phyloP scores from a whole-genome alignment of 163 green algal genomes.

The Chlamydomonas reinhardtii region DNA sequence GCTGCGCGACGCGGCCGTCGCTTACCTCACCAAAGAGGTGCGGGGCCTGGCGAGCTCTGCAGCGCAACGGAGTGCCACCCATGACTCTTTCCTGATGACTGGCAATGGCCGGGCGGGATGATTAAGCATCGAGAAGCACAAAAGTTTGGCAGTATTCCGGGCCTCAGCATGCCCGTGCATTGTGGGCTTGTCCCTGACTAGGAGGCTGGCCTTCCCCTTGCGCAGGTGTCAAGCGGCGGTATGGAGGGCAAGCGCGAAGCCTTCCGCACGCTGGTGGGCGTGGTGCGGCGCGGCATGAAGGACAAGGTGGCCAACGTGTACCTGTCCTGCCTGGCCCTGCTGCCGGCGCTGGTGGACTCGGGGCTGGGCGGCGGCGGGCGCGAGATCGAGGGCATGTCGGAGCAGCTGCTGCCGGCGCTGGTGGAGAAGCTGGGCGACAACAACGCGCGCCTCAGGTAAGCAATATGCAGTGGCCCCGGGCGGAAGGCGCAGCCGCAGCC shows the following conservation, averaged over 20 bases:
- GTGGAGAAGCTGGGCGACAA: conserved; percentile 81
- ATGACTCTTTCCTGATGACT: too few relatives aligned
- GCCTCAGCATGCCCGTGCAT: too few relatives aligned
- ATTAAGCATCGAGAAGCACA: too few relatives aligned
- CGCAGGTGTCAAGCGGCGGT: conserved; percentile 24
- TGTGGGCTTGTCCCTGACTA: too few relatives aligned
- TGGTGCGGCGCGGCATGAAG: conserved; percentile 57
- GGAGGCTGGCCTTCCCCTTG: too few relatives aligned
- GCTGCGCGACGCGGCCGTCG: conserved; percentile 85
- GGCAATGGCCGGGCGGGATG: too few relatives aligned
- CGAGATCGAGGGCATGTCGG: conserved; percentile 51
- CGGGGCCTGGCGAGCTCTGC: too few relatives aligned
- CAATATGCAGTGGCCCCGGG: not conserved
- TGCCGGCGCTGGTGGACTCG: conserved; percentile 60
- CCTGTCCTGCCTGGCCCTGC: conserved; percentile 57
- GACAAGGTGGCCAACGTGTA: conserved; percentile 83
- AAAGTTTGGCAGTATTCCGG: too few relatives aligned
- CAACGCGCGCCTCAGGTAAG: conserved; percentile 69
- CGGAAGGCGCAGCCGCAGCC: too few relatives aligned
- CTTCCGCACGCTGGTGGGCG: conserved; percentile 48
- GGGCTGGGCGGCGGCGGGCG: conserved; percentile 18
- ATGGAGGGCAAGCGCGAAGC: conserved; percentile 32
- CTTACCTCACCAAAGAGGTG: conserved; percentile 58
- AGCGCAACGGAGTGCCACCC: too few relatives aligned
- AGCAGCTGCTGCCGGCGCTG: conserved; percentile 70